A percentile compares a stretch with the other conserved stretches of the same genome.
Conservation (phyloP, 108 stramenopile species). For the Hondaea fermentalgiana region DNA sequence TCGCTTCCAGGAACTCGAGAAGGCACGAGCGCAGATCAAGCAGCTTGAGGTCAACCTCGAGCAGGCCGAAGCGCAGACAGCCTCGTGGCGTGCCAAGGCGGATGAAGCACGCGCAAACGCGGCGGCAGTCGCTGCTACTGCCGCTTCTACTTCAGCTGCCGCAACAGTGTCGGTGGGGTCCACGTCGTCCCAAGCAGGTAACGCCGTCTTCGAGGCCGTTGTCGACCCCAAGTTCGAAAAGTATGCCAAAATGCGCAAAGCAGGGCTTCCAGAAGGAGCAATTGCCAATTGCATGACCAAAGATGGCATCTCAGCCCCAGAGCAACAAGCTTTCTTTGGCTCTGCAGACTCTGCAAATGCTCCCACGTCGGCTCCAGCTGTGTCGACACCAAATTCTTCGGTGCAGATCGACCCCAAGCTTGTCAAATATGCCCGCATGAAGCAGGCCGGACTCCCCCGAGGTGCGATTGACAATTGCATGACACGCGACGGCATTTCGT, state of each 20-base stretch:
- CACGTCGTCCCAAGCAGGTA: too few species aligned
- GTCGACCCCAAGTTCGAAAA: neutral
- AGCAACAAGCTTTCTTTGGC: neutral
- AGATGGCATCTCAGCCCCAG: neutral
- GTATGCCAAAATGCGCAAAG: slow-evolving; percentile 4
- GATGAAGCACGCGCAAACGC: neutral
- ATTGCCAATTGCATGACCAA: neutral
- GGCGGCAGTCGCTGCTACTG: neutral
- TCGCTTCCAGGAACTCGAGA: neutral
- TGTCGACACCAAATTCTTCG: neutral
- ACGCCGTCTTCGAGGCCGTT: too few species aligned
- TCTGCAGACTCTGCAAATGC: neutral
- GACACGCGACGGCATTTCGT: neutral
- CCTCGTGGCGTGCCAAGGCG: neutral
- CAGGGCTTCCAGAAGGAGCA: neutral
- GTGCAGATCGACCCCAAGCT: neutral
- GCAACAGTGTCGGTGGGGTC: too few species aligned
- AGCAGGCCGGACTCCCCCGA: neutral
- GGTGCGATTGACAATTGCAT: neutral
- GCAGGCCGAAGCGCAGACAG: neutral
- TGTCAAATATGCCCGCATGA: neutral
- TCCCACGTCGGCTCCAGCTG: too few species aligned
- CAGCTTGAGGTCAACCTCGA: neutral
- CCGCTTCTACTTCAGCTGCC: neutral
- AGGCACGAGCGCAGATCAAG: neutral